Conservation (phyloP, 2,329 filamentous ascomycete species). For the Aspergillus sp. region DNA sequence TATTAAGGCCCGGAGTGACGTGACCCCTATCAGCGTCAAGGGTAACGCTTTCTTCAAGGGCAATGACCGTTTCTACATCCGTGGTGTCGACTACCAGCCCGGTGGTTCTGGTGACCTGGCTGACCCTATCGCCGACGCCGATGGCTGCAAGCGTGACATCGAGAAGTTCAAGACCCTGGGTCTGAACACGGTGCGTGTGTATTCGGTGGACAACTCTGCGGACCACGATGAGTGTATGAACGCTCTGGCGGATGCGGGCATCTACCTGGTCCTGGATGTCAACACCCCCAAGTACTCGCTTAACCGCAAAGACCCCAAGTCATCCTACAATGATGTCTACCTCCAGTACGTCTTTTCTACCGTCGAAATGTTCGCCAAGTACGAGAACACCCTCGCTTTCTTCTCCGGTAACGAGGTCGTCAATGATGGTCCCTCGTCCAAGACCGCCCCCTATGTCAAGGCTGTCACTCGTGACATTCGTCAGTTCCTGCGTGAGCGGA, state of each 20-base stretch:
- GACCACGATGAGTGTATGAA: conserved; percentile 82
- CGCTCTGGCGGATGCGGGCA: conserved; percentile 69
- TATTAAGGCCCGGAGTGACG: conserved; percentile 34
- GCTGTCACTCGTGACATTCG: conserved; percentile 70
- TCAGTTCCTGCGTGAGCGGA: conserved; percentile 56
- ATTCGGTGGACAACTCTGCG: conserved; percentile 79
- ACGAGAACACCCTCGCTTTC: conserved; percentile 79
- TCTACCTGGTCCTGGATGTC: conserved; percentile 86
- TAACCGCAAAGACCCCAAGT: conserved; percentile 63
- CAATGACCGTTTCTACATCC: conserved; percentile 47
- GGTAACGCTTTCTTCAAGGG: conserved; percentile 61
- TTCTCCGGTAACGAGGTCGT: conserved; percentile 77
- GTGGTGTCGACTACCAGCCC: conserved; percentile 56
- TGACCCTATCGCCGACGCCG: conserved; percentile 68
- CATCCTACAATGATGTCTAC: conserved; percentile 81
- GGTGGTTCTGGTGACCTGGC: conserved; percentile 54
- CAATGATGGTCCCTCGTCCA: conserved; percentile 59
- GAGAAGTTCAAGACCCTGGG: conserved; percentile 74
- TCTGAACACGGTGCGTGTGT: conserved; percentile 85
- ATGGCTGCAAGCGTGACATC: conserved; percentile 70
- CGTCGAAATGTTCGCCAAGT: conserved; percentile 72
- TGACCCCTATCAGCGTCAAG: conserved; percentile 53
- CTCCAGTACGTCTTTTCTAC: conserved; percentile 81
- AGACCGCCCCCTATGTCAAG: conserved; percentile 65
- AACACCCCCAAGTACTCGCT: conserved; percentile 87